These are phyloP conservation scores for Phlebiopsis flavidoalba DNA, from an alignment of 768 basidiomycete genomes.

Conservation along the genomic window DNA sequence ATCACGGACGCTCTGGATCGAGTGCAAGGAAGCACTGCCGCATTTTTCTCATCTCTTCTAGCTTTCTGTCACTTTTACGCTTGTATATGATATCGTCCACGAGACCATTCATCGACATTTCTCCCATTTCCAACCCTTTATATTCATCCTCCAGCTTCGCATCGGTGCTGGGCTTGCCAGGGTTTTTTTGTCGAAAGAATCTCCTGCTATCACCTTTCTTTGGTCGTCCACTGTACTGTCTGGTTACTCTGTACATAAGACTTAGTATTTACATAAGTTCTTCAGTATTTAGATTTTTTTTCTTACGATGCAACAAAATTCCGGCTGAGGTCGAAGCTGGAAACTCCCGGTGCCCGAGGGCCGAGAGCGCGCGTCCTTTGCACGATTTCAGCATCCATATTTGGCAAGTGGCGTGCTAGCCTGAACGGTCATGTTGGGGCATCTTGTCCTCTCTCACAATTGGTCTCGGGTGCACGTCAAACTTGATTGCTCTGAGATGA, in stretches of 20 bases:
- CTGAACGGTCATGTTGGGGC: too few relatives aligned
- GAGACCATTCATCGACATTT: neutral
- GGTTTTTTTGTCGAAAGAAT: neutral
- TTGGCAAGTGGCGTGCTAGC: too few relatives aligned
- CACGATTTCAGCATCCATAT: too few relatives aligned
- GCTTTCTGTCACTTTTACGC: slow-evolving; percentile 2
- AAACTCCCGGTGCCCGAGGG: too few relatives aligned
- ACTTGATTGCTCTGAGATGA: too few relatives aligned
- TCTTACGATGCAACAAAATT: neutral
- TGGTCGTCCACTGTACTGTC: neutral
- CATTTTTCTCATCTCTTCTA: slow-evolving; percentile 8
- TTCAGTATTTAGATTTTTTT: neutral
- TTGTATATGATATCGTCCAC: slow-evolving; percentile 1
- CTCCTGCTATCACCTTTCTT: neutral
- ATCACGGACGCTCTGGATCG: slow-evolving; percentile 17
- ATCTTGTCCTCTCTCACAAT: too few relatives aligned
- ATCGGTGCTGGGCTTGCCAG: neutral
- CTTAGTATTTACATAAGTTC: neutral
- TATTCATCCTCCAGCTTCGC: neutral
- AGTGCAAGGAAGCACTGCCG: slow-evolving; percentile 19
- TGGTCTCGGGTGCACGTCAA: too few relatives aligned
- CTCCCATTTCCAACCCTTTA: neutral
- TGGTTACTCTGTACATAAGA: neutral
- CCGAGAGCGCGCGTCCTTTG: too few relatives aligned
- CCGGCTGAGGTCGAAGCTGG: too few relatives aligned